Evolutionary conservation across 192 early-diverging fungal species (phyloP), one percentile per base, ranked within the genome.

Genomic region (Mortierella alpina): DNA sequence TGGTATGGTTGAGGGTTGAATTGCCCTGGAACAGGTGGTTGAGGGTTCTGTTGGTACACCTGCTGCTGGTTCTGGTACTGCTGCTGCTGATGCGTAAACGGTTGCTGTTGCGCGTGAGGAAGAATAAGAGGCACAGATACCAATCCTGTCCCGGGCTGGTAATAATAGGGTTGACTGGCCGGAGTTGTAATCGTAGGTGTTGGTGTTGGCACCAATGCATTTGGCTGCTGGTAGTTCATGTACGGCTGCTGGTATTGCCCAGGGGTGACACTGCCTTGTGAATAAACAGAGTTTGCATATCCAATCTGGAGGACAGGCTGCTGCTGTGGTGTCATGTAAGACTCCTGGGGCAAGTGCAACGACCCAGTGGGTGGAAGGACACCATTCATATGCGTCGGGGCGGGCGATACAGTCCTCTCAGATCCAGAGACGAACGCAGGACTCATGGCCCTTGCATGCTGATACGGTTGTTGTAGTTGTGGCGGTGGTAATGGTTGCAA

Each of bases 71-170:
- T 54, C 56, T 73, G 70, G 14, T 51, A 56, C 2, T 58, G 55
- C 44, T 63, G 66, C 42, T 59, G 73, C 15, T 52, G 63, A 13
- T 45, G 64, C 6, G 46, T 68, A 20, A 53, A 50, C 39, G 65
- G 51, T 31, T 31, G 31, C 31, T 31, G 31, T 31, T 31, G 53
- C 9, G 44, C 10, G 9, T 51, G 49, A 14, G 69, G 69, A 20
- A 79, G 55, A 8, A 46, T 9, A 13, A 58, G 46, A 47, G 75
- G 75, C 9, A 79, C 69, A 42, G 75, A 66, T 14, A 79, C 75
- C 23, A 79, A 44, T 23, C 75, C 75, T 17, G 75, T 79, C 17
- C 75, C 75, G 47, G 75, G 75, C n/a, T 79, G 75, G 22, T 79
- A 79, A 15, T 44, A 46, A 12, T 79, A 79, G 4, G 68, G 75